Percentiles rank a stretch among this genome's conserved stretches.
Conservation (phyloP, 352 stramenopile genomes). For the Phytopythium delawarense region DNA sequence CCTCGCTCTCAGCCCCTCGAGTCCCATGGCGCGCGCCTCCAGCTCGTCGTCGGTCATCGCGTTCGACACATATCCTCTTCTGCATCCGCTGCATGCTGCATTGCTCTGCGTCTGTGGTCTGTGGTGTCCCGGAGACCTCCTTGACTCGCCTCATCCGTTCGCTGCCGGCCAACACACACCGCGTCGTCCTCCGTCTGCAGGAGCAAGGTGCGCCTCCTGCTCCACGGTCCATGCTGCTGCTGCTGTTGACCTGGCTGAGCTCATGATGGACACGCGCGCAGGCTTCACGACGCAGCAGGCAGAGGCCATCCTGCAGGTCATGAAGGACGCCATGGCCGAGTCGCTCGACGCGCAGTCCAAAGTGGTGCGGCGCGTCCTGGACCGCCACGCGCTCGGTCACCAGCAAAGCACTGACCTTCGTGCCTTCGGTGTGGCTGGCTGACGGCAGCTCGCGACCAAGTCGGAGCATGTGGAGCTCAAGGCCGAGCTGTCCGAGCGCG, state of each 20-base stretch:
- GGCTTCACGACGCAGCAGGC: constrained; percentile 65
- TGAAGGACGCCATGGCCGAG: constrained; percentile 79
- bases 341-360: constrained; percentile 65
- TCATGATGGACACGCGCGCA: constrained; percentile 12
- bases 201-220: constrained; percentile 43
- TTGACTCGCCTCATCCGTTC: not conserved
- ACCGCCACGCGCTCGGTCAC: too few species aligned
- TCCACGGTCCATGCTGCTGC: not conserved
- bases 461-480: constrained; percentile 84
- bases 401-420: not conserved
- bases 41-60: constrained; percentile 13
- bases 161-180: constrained; percentile 30
- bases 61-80: constrained; percentile 15
- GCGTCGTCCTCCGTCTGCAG: constrained; percentile 73
- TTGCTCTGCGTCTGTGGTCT: not conserved
- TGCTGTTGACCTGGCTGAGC: not conserved
- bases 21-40: not conserved
- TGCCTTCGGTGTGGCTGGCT: not conserved
- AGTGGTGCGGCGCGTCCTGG: constrained; percentile 11
- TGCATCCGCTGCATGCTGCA: not conserved
- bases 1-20: not conserved
- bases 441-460: constrained; percentile 72
- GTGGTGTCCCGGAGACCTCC: not conserved
- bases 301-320: constrained; percentile 78
- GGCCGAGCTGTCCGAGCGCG: constrained; percentile 80